Percentiles rank a stretch among this genome's conserved stretches.
These are phyloP conservation scores for Coelastrella sp. DNA, from an alignment of 139 green algal species.

Conservation along the genomic window DNA sequence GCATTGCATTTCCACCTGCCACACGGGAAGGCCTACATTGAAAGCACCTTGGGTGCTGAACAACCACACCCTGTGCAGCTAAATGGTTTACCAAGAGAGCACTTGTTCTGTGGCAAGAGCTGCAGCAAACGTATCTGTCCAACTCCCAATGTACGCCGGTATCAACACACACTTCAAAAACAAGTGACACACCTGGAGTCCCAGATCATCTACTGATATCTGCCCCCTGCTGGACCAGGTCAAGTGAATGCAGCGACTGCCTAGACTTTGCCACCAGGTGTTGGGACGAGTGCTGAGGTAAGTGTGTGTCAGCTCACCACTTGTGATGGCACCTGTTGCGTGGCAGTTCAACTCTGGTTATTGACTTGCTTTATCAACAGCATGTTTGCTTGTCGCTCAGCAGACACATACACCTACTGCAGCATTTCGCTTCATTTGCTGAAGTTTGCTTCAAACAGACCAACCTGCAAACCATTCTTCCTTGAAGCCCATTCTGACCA, in stretches of 20 bases:
- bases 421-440: neutral
- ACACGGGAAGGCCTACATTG: too few relatives aligned
- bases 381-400: neutral
- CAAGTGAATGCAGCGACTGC: conserved; percentile 84
- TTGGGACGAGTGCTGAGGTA: conserved; percentile 57
- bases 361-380: neutral
- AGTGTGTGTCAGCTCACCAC: conserved; percentile 83
- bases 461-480: conserved; percentile 72
- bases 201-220: conserved; percentile 73
- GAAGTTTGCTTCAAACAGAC: neutral
- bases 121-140: neutral
- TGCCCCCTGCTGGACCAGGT: conserved; percentile 84
- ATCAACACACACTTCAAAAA: neutral
- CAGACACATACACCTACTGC: neutral
- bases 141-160: neutral
- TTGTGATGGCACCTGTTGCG: conserved; percentile 76
- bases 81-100: too few relatives aligned
- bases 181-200: conserved; percentile 57
- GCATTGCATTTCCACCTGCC: too few relatives aligned
- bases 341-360: too few relatives aligned
- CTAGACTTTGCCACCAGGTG: conserved; percentile 71
- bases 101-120: too few relatives aligned
- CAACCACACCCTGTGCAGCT: too few relatives aligned
- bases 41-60: too few relatives aligned
- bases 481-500: conserved; percentile 87